Percentiles rank a stretch among this genome's conserved stretches.
Evolutionary conservation across 2,329 filamentous ascomycete species (phyloP).

Genomic region (Annulohypoxylon truncatum): DNA sequence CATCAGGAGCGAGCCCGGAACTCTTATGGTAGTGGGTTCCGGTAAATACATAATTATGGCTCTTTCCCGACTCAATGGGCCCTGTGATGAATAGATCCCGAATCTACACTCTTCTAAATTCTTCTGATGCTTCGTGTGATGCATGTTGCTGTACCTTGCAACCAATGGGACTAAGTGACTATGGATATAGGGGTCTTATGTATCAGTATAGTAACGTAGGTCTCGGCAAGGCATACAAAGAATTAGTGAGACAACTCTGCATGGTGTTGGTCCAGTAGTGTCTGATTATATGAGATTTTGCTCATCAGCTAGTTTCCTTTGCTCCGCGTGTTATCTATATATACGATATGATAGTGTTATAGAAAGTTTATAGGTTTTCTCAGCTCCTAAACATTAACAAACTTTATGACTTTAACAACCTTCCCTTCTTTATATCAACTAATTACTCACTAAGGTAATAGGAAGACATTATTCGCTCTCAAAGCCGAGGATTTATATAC

Average conservation of each 20-base stretch:
- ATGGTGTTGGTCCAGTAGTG: background rate
- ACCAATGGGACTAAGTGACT: background rate
- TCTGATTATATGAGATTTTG: background rate
- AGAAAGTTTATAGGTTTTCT: background rate
- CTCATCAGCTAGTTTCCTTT: background rate
- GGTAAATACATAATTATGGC: slow-evolving; percentile 41
- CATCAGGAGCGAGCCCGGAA: slow-evolving; percentile 13
- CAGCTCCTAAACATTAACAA: background rate
- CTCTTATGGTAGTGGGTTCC: slow-evolving; percentile 10
- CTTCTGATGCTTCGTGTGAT: background rate
- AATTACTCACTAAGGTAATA: too few relatives aligned
- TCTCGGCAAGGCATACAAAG: background rate
- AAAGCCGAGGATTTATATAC: background rate
- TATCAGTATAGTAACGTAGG: background rate
- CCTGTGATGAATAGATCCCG: slow-evolving; percentile 3
- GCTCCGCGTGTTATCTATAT: background rate
- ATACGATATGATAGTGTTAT: background rate
- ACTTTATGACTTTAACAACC: too few relatives aligned
- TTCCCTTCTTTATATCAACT: background rate
- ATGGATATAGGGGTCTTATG: background rate
- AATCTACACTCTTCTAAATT: slow-evolving; percentile 1
- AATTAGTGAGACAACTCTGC: background rate
- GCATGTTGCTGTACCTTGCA: background rate
- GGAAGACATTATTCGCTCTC: background rate
- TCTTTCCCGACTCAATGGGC: slow-evolving; percentile 21